Evolutionary conservation across 768 basidiomycete genomes (phyloP), one percentile per base, ranked within the genome.

Genomic region (Butyriboletus loyo): DNA sequence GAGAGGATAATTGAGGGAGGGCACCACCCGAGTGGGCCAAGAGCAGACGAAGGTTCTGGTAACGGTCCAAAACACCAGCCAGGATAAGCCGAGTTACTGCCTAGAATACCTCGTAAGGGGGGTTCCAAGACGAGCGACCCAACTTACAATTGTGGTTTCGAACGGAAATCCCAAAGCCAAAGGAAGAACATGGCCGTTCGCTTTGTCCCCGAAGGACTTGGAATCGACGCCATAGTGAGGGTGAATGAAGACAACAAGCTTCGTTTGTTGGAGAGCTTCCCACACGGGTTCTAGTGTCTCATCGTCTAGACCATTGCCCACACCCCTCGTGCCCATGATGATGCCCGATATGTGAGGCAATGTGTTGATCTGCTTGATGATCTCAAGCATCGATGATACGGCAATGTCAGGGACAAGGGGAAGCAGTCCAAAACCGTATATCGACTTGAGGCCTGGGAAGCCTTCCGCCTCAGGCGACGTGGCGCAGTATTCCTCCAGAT

Each of bases 21-120:
- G 87, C 85, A 10, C 92, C 92, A 24, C 91, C 92, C 4, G 91
- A 91, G 66, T 95, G 92, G 1, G 92, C 92, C 54, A 94, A 82
- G 14, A 95, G 78, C 47, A 95, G 72, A 28, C 84, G 82, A 40
- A 94, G 83, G 25, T 71, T 65, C 3, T 91, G 91, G 71, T 85
- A 84, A 21, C 86, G 84, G 66, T 95, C 92, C 58, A 92, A 75
- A 19, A 86, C 80, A 2, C 92, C 92, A 11, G 88, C 77, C 44
- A 93, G 79, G 61, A 94, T 91, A 38, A 94, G 73, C 34, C 91
- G 83, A 7, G 92, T 86, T 28, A 83, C 80, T 4, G 91, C 88
- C 78, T 79, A 50, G 51, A 9, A 50, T 46, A 30, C n/a, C 28
- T 32, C 13, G 47, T 66, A 3, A 66, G 54, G 32, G 14, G 10